Percentiles rank a stretch among this genome's conserved stretches.
phyloP scores from a whole-genome alignment of 2,329 filamentous ascomycete species.

The Fusarium agapanthi region DNA sequence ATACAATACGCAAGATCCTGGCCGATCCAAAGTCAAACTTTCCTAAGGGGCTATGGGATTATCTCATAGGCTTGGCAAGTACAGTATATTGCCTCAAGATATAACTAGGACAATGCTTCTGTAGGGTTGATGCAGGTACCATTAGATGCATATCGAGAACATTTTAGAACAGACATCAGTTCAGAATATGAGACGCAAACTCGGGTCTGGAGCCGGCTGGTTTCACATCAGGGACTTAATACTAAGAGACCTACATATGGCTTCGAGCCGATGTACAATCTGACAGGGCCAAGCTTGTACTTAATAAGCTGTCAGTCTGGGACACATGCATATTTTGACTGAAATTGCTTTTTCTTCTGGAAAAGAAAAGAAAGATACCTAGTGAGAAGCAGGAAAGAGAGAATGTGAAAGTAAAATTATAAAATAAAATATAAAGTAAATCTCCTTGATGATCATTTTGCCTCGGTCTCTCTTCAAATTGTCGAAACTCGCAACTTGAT shows the following conservation, averaged over 20 bases:
- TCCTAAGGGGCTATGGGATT: not conserved
- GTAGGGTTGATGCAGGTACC: constrained; percentile 31
- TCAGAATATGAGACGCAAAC: constrained; percentile 12
- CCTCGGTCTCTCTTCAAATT: not conserved
- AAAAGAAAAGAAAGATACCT: not conserved
- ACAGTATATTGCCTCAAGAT: not conserved
- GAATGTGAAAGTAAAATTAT: not conserved
- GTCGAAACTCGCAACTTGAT: constrained; percentile 34
- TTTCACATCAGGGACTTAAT: constrained; percentile 11
- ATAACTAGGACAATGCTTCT: not conserved
- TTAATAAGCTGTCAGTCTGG: constrained; percentile 10
- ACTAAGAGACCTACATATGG: not conserved
- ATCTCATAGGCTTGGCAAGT: not conserved
- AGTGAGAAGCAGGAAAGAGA: not conserved
- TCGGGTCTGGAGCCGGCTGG: constrained; percentile 7
- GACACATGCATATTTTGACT: constrained; percentile 4
- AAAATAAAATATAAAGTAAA: not conserved
- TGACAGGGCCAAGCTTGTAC: not conserved
- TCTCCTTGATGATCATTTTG: not conserved
- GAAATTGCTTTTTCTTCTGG: constrained; percentile 1
- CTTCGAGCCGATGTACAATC: not conserved
- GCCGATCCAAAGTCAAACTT: not conserved
- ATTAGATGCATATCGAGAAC: constrained; percentile 13
- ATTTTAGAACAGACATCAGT: not conserved
- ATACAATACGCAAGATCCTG: constrained; percentile 4